phyloP scores from a whole-genome alignment of 495 filamentous ascomycete species.

The Penicillium waksmanii region DNA sequence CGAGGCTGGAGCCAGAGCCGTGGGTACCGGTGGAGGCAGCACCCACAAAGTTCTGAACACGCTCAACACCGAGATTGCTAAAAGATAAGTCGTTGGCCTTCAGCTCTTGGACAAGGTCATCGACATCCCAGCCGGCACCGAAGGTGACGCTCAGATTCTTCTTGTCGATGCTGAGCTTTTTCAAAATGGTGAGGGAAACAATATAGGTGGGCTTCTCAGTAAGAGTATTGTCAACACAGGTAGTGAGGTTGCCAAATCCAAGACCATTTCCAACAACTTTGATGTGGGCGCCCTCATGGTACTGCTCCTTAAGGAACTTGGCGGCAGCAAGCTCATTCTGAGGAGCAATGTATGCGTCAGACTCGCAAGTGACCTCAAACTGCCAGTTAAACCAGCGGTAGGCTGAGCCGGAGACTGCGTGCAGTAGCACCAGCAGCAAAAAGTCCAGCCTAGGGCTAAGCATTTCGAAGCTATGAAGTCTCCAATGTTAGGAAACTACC shows the following conservation, averaged over 20 bases:
- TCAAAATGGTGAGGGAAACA: conserved; percentile 22
- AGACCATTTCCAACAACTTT: conserved; percentile 29
- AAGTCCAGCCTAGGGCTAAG: no score
- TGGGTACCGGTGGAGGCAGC: conserved; percentile 26
- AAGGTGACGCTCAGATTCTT: conserved; percentile 18
- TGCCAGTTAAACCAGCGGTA: conserved; percentile 32
- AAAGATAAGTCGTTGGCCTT: conserved; percentile 14
- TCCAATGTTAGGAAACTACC: no score
- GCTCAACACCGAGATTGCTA: conserved; percentile 22
- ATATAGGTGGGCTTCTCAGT: conserved; percentile 21
- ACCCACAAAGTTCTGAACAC: conserved; percentile 28
- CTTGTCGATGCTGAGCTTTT: conserved; percentile 17
- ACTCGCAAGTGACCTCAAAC: conserved; percentile 25
- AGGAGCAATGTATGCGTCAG: conserved; percentile 18
- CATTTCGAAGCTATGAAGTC: no score
- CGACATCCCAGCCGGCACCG: conserved; percentile 23
- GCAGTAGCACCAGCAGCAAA: no score
- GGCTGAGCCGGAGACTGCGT: neutral
- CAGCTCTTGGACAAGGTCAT: conserved; percentile 19
- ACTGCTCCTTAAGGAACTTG: conserved; percentile 22
- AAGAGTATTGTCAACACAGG: conserved; percentile 16
- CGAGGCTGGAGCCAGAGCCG: conserved; percentile 15
- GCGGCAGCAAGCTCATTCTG: conserved; percentile 11
- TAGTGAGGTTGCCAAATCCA: conserved; percentile 26
- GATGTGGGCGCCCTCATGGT: conserved; percentile 15